Evolutionary conservation across 345 rosid genomes (phyloP), one percentile per base, ranked within the genome.

Genomic region (Ricinus communis): DNA sequence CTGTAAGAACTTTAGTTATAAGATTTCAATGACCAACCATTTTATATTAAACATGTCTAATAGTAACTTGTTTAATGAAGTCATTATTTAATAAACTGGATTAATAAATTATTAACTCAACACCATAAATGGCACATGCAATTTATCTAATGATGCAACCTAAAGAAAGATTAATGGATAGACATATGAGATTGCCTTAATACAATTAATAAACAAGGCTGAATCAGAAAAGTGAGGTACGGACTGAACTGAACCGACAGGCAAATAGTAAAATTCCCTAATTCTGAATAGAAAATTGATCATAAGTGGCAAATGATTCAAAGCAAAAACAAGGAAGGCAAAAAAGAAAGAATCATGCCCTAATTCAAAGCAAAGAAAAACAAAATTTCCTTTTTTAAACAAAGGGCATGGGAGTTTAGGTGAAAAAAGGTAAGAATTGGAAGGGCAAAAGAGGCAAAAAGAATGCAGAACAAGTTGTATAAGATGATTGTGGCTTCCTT

Each of bases 401-500:
- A 25, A 55, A 55, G 27, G 25, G 13, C 57, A 13, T 4, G 59
- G 75, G 28, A 53, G 10, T 49, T 27, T 30, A n/a, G 76, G 5
- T 40, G 11, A 30, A 5, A 45, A 1, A 28, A n/a, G n/a, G 18
- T 65, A 54, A 24, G 4, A 28, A n/a, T 5, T 19, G 2, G 11
- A 5, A 50, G 74, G 79, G 81, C 60, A 69, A 61, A 2, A 4
- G 16, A 28, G 71, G 60, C 6, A 77, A 60, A 11, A 40, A 30
- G 30, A 31, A 40, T 53, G 56, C 30, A 18, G 46, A 53, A 45
- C 27, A 36, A 19, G 57, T 3, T 19, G 68, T 49, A 41, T 0
- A 19, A 27, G 46, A 56, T 64, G 79, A 43, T 12, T 15, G 80
- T 76, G 78, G 82, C 79, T 70, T 80, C 83, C 76, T 28, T 72